Evolutionary conservation across 257 asterid species (phyloP), one percentile per base, ranked within the genome.

Genomic region (Rehmannia glutinosa): DNA sequence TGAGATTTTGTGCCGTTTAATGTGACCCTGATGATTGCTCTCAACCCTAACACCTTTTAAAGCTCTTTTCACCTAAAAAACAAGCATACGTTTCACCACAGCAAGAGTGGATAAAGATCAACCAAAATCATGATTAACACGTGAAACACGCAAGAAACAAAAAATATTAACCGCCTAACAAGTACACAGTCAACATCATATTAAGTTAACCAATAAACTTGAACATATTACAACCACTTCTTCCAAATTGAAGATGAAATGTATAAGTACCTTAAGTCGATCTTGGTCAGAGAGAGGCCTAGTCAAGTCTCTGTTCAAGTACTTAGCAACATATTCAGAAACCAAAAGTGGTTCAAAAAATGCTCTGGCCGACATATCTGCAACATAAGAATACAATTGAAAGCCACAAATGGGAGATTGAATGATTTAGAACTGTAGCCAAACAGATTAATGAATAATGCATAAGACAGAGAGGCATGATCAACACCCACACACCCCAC

Each of bases 291-390:
- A 56, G 11, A 90, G 33, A 41, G 82, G 73, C 67, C 81, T 62
- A 0, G 45, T 24, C 7, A 69, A 20, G 53, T 86, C 85, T 59
- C 64, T 73, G 60, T 73, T 75, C 5, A 92, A 17, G 72, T 43
- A 61, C 52, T 69, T 88, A 21, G 8, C 35, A 8, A 83, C 64
- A 23, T 58, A 88, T 0, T 74, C 86, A 5, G 70, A 52, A 6
- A 85, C 87, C 1, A n/a, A 6, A 39, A 81, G 58, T 6, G 90
- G 75, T 55, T 85, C 90, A 58, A 81, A 83, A 61, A 88, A 88
- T 2, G 70, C 83, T 50, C 86, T 68, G 4, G 92, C 96, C 8
- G 92, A 85, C 64, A 81, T 68, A 75, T 87, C 96, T 87, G 88
- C 72, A 70, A 63, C 65, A n/a, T n/a, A n/a, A n/a, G n/a, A 64